Evolutionary conservation across 139 green algal genomes (phyloP).

Genomic region (Parachlorella kessleri): DNA sequence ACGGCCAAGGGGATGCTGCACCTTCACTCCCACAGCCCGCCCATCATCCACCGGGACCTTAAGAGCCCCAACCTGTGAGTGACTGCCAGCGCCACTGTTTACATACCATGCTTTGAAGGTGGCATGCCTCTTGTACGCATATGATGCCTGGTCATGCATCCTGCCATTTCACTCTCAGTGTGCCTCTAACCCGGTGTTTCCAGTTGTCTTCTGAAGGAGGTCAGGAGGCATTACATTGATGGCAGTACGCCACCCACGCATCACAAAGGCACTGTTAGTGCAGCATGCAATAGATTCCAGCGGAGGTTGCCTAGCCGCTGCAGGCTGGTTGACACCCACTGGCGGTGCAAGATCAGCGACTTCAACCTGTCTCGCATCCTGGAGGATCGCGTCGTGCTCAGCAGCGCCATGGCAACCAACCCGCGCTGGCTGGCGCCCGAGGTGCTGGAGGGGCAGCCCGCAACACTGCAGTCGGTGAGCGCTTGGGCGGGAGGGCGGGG

Average conservation of each 20-base stretch:
- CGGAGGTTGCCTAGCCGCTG: no score
- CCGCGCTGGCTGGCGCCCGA: constrained; percentile 67
- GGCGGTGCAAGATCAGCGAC: constrained; percentile 61
- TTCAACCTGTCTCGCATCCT: constrained; percentile 66
- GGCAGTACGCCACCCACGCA: no score
- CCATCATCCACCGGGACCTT: constrained; percentile 34
- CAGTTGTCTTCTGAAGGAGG: neutral
- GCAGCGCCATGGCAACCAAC: constrained; percentile 57
- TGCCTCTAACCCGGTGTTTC: neutral
- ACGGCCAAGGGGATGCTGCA: constrained; percentile 72
- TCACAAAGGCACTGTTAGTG: no score
- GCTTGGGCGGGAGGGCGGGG: no score
- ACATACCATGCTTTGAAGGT: no score
- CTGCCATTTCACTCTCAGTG: neutral
- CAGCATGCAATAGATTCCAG: no score
- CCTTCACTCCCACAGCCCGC: constrained; percentile 46
- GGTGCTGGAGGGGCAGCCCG: constrained; percentile 50
- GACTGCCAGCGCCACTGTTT: no score
- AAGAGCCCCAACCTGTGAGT: no score
- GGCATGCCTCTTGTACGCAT: no score
- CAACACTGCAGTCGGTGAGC: no score
- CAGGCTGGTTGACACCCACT: constrained; percentile 60
- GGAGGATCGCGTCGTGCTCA: constrained; percentile 51
- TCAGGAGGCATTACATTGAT: no score
- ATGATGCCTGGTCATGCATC: no score